These are phyloP conservation scores for Acer campestre DNA, from an alignment of 345 rosid genomes.

Conservation along the genomic window DNA sequence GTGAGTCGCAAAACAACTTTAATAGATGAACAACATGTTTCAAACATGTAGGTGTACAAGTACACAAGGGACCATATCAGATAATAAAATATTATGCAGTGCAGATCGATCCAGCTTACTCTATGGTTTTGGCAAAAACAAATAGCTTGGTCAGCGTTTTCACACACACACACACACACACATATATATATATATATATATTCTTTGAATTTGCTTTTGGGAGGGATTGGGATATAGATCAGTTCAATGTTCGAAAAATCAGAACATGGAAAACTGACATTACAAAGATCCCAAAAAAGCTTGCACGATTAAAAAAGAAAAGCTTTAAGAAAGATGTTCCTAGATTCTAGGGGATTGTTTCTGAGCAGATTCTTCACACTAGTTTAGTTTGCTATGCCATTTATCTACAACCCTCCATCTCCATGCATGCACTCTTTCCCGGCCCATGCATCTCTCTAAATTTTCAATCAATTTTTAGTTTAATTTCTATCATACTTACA, in stretches of 20 bases:
- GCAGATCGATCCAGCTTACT: not conserved
- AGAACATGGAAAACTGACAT: slow-evolving; percentile 16
- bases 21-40: too few relatives aligned
- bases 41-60: not conserved
- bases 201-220: too few relatives aligned
- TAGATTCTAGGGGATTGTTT: slow-evolving; percentile 25
- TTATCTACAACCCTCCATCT: not conserved
- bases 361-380: slow-evolving; percentile 5
- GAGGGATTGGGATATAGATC: too few relatives aligned
- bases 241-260: slow-evolving; percentile 18
- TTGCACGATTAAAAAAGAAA: not conserved
- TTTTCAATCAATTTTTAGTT: not conserved
- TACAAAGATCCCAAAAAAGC: slow-evolving; percentile 13
- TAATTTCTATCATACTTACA: not conserved
- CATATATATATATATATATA: too few relatives aligned
- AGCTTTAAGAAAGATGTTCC: slow-evolving; percentile 20
- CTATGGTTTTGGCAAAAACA: not conserved
- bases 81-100: slow-evolving; percentile 5
- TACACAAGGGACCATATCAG: slow-evolving; percentile 2
- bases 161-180: too few relatives aligned
- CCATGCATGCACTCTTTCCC: slow-evolving; percentile 16
- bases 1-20: not conserved
- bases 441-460: slow-evolving; percentile 2
- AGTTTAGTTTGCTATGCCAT: not conserved
- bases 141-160: not conserved